Base-by-base conservation (phyloP, 768 basidiomycete species). In the Tremella fuciformis region DNA sequence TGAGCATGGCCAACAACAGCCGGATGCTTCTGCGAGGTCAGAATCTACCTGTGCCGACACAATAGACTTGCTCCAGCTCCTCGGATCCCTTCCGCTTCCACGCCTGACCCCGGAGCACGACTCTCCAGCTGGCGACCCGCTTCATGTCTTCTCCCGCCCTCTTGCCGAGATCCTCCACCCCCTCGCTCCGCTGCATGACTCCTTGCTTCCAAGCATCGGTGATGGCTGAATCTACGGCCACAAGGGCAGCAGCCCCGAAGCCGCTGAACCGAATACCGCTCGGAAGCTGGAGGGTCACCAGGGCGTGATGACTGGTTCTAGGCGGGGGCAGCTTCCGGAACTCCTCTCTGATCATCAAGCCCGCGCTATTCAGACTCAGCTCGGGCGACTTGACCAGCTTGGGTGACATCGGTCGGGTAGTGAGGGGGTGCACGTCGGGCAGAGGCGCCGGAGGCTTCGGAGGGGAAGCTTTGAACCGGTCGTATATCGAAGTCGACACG, bases 321-420 rank as follows among this genome's bases (percentile, higher is more conserved):
- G 58, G 48, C 6, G 62, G 59, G 3, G 54, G 21, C 9, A 38
- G 44, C 1, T 34, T 26, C 29, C 52, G 42, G 46, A 72, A 72
- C 57, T 72, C 70, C 21, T 69, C 70, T 37, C 70, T 24, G 16
- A 72, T 42, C 53, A 55, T 54, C 21, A 72, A 44, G 13, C 70
- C 63, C 42, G 54, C 26, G 21, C 37, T 29, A 18, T 39, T 50
- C 39, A 38, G 57, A n/a, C 42, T 44, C 11, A 60, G 38, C 16
- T 62, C 49, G 21, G 71, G 71, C 0, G 71, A 69, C 29, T 59
- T 67, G 46, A 69, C 71, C 22, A 73, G 55, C 41, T 70, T 73
- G 8, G 71, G 66, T 49, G 61, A 47, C 40, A 57, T 55, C 25
- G 55, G 49, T 40, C 22, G 38, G n/a, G n/a, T 34, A 38, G 57